phyloP scores from a whole-genome alignment of 208 protist genomes.

The Acanthamoeba healyi region DNA sequence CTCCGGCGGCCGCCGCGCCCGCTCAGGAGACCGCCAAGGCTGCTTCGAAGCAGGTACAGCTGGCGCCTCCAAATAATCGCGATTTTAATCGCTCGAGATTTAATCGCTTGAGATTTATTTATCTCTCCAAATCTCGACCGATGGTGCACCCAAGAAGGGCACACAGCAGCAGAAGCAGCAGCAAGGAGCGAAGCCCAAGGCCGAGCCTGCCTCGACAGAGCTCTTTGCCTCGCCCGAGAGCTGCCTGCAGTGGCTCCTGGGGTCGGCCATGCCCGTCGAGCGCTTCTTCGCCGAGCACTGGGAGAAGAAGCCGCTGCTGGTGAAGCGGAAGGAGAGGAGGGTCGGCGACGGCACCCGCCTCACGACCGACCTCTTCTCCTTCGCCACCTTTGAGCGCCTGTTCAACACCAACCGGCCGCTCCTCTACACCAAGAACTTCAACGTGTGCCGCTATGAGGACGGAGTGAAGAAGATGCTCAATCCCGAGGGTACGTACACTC shows the following conservation, averaged over 20 bases:
- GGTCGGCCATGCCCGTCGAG: neutral
- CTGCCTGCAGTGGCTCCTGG: constrained; percentile 69
- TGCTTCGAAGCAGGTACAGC: neutral
- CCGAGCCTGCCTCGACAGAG: neutral
- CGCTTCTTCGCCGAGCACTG: constrained; percentile 61
- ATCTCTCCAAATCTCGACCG: neutral
- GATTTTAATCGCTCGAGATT: too few species aligned
- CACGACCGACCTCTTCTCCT: constrained; percentile 39
- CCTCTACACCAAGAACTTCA: constrained; percentile 54
- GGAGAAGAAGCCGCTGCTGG: constrained; percentile 74
- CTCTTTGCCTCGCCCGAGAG: neutral
- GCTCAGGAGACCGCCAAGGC: neutral
- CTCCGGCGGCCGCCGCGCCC: neutral
- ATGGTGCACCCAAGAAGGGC: neutral
- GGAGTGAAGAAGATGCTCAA: constrained; percentile 73
- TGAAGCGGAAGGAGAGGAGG: constrained; percentile 35
- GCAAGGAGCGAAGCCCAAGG: neutral
- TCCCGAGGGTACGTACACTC: neutral
- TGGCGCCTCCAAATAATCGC: too few species aligned
- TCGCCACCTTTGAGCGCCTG: constrained; percentile 54
- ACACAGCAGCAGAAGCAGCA: too few species aligned
- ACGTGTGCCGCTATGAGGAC: constrained; percentile 66
- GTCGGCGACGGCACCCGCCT: neutral
- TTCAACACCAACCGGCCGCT: neutral
- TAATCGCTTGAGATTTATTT: too few species aligned